Base-by-base conservation (phyloP, 208 protist genomes). In the Naegleria fowleri region DNA sequence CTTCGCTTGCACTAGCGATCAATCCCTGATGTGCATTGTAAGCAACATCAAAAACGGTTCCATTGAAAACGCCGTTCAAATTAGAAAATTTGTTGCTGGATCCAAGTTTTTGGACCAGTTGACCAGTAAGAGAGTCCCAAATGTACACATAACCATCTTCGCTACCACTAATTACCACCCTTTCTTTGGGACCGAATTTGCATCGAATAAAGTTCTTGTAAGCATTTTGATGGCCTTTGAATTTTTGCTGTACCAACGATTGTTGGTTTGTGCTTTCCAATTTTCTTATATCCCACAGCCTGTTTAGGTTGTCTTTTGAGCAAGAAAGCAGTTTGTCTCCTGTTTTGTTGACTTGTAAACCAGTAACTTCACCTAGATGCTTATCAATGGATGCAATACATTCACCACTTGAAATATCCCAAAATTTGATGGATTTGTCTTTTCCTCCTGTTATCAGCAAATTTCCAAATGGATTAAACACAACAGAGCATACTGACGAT, bases 391-490 rank as follows among this genome's bases (percentile, higher is more conserved):
- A 51, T 7, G 40, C 13, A 19, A 87, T 13, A 87, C 83, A 87
- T n/a, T n/a, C 38, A 52, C 38, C 29, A 51, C 38, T 51, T 3
- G 11, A n/a, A 1, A 98, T 93, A 58, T 97, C 97, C 98, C 98
- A 99, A 92, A 98, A 86, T 94, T 99, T 99, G 29, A 99, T 91
- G 5, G 98, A 99, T 39, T 96, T 97, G 94, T 99, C 98, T 91
- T 98, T 98, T 91, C 95, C 97, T 38, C 96, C 97, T 5, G 94
- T 97, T 6, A 99, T 96, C 3, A 99, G 91, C 92, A 99, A 94
- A 76, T 98, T 95, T 29, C 83, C 83, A 83, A 38, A n/a, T 6
- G 33, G 13, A 87, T 51, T 87, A 22, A 87, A 52, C 48, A 22
- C 9, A 16, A 87, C 83, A 9, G 40, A 52, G 2, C 38, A 41